Percentiles rank a stretch among this genome's conserved stretches.
phyloP scores from a whole-genome alignment of 2,329 filamentous ascomycete genomes.

The Phialophora tarda region DNA sequence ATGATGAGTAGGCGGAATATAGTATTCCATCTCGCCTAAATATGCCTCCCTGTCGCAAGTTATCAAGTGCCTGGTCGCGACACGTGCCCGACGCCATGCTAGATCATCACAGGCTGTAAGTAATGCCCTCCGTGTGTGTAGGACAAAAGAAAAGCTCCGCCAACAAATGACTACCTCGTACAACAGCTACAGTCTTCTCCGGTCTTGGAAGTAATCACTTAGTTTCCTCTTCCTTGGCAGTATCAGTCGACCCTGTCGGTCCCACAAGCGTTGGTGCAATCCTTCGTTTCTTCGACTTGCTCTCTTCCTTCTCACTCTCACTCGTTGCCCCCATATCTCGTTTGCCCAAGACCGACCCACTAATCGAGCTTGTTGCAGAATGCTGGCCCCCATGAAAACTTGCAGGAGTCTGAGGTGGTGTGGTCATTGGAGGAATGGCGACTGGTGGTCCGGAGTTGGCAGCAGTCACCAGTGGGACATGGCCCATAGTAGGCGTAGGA shows the following conservation, averaged over 20 bases:
- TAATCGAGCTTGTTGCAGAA: slow-evolving; percentile 61
- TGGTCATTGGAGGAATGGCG: slow-evolving; percentile 73
- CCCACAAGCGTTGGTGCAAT: slow-evolving; percentile 44
- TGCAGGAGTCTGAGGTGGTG: slow-evolving; percentile 85
- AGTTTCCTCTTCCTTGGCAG: slow-evolving; percentile 22
- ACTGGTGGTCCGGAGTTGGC: slow-evolving; percentile 63
- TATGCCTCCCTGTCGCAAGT: neutral
- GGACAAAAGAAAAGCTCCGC: neutral
- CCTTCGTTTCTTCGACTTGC: slow-evolving; percentile 42
- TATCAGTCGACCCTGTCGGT: slow-evolving; percentile 26
- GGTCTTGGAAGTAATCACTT: neutral
- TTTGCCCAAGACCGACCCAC: slow-evolving; percentile 61
- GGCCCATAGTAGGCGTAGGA: slow-evolving; percentile 77
- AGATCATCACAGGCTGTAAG: slow-evolving; percentile 14
- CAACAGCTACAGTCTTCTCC: neutral
- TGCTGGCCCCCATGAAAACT: slow-evolving; percentile 51
- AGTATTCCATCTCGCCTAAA: neutral
- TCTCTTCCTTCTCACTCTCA: slow-evolving; percentile 51
- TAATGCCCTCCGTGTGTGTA: neutral
- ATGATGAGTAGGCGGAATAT: neutral
- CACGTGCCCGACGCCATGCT: slow-evolving; percentile 31
- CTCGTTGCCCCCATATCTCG: slow-evolving; percentile 51
- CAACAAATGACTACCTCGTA: too few species aligned
- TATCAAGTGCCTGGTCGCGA: neutral
- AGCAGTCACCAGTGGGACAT: slow-evolving; percentile 76